A percentile compares a stretch with the other conserved stretches of the same genome.
These are phyloP conservation scores for Trichoderma sp. DNA, from an alignment of 2,329 filamentous ascomycete species.

Conservation along the genomic window DNA sequence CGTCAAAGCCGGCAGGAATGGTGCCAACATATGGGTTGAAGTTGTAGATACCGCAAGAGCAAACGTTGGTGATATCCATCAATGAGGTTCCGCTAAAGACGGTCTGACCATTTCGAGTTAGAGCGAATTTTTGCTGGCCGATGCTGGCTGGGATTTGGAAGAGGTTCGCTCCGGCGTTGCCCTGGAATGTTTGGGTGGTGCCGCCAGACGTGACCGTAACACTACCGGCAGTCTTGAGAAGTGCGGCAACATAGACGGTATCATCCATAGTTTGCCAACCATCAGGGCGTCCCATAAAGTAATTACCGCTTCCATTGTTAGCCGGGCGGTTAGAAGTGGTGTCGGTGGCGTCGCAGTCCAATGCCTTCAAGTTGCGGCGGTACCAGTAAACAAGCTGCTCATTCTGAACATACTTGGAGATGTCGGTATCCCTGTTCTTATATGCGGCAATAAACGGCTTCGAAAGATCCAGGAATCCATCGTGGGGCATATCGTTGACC, in stretches of 20 bases:
- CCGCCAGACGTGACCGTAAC: conserved; percentile 47
- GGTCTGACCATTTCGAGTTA: conserved; percentile 40
- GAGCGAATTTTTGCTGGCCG: conserved; percentile 41
- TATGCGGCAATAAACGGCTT: conserved; percentile 54
- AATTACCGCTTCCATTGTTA: conserved; percentile 48
- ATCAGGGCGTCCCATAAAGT: conserved; percentile 50
- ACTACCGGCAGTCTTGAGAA: conserved; percentile 45
- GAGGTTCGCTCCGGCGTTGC: conserved; percentile 29
- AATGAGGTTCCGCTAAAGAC: conserved; percentile 47
- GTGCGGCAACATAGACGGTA: conserved; percentile 50
- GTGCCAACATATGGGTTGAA: conserved; percentile 56
- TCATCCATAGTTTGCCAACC: conserved; percentile 51
- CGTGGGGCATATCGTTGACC: conserved; percentile 50
- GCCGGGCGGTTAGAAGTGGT: conserved; percentile 44
- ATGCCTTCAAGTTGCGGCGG: conserved; percentile 44
- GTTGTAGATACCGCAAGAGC: conserved; percentile 55
- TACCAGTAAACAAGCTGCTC: conserved; percentile 58
- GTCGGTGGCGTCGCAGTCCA: conserved; percentile 53
- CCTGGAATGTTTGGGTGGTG: conserved; percentile 37
- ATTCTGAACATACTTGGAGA: conserved; percentile 42
- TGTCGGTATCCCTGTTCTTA: conserved; percentile 44
- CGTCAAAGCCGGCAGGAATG: conserved; percentile 36
- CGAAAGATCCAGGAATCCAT: conserved; percentile 54
- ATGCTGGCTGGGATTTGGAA: conserved; percentile 47
- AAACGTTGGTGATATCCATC: conserved; percentile 48